These are phyloP conservation scores for Barbarea vulgaris DNA, from an alignment of 345 rosid species.

Conservation along the genomic window DNA sequence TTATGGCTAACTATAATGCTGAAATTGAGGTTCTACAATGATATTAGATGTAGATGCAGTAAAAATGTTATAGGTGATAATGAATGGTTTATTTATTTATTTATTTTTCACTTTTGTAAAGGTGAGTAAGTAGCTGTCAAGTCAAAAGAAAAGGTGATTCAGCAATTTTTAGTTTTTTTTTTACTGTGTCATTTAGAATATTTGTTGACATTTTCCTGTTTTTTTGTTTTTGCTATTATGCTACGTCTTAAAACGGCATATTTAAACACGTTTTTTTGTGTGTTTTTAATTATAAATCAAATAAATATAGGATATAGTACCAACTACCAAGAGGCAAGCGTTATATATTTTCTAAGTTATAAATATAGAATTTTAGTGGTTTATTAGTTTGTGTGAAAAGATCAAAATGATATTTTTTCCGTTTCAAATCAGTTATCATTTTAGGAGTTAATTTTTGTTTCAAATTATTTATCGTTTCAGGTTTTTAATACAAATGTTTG, in stretches of 20 bases:
- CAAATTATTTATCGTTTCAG: too few species aligned
- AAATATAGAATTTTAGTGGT: too few species aligned
- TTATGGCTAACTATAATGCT: slow-evolving; percentile 26
- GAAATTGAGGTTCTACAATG: slow-evolving; percentile 19
- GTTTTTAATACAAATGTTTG: too few species aligned
- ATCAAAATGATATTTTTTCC: not conserved
- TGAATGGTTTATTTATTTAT: not conserved
- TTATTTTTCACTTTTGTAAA: not conserved
- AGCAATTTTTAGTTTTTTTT: too few species aligned
- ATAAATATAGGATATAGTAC: not conserved
- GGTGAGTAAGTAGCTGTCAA: not conserved
- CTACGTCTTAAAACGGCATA: too few species aligned
- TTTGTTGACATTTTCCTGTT: not conserved
- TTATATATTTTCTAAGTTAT: too few species aligned
- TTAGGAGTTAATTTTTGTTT: too few species aligned
- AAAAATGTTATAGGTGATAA: not conserved
- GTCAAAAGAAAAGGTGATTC: not conserved
- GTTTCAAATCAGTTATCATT: too few species aligned
- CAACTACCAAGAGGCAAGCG: too few species aligned
- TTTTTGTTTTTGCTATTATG: too few species aligned
- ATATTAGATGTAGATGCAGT: slow-evolving; percentile 1
- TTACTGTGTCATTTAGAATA: not conserved
- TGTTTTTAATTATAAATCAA: not conserved
- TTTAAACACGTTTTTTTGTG: not conserved
- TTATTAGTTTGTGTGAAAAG: not conserved